Base-by-base conservation (phyloP, 495 filamentous ascomycete genomes). In the Penicillium egyptiacum region DNA sequence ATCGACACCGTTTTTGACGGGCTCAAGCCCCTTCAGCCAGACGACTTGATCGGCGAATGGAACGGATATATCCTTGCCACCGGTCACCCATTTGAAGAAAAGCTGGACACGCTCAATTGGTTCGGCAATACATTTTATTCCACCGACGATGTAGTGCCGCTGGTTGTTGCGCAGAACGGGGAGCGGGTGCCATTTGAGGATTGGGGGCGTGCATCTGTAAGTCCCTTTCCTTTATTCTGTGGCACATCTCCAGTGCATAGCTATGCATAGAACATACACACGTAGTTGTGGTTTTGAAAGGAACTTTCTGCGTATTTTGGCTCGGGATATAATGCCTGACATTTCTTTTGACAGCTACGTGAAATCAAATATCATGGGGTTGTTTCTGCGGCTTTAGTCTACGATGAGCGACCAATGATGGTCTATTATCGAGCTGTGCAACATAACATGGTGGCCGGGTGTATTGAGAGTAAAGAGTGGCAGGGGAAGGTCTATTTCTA, bases 381-480 rank as follows among this genome's bases (percentile, higher is more conserved):
- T n/a, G 60, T 69, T 0, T 67, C 64, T 6, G 61, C 64, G 16
- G 54, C 66, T 20, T 61, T 73, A 58, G 57, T 73, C 5, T 71
- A 73, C 37, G 69, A 73, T 41, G 45, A 62, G 8, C 48, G 48
- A 11, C 68, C 68, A 6, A 58, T 68, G 22, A 62, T 68, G 45
- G 70, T 71, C 28, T 49, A 71, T 43, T 73, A 71, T 43, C 63
- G 70, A 12, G 41, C 47, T 16, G 61, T 71, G 11, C 55, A 59
- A 42, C 61, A 62, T 17, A 57, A 67, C 9, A 54, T 66, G 25
- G 57, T 70, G 39, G 59, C 63, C 5, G 65, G 67, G 6, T 59
- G 61, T 20, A 71, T 74, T 65, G 67, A 62, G 42, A 62, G 51
- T 28, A 62, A 62, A 37, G 10, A 31, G 44, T 62, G 50, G 35